Evolutionary conservation across 257 asterid genomes (phyloP).

Genomic region (Nyctanthes arbortristis): DNA sequence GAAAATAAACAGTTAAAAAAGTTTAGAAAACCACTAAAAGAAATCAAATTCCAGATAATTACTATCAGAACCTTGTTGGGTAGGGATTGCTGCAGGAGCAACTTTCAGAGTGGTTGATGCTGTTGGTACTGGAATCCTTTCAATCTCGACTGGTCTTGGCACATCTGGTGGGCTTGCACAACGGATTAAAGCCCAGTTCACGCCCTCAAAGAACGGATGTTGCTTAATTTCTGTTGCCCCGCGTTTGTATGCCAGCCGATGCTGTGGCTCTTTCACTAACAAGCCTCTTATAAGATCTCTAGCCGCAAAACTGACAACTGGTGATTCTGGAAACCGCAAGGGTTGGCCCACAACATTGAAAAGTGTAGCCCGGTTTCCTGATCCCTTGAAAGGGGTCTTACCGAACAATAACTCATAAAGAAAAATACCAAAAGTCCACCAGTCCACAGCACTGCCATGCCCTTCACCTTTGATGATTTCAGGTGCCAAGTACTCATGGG

Average conservation of each 20-base stretch:
- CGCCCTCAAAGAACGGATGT: slow-evolving; percentile 16
- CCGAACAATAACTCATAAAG: slow-evolving; percentile 61
- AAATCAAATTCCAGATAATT: slow-evolving; percentile 77
- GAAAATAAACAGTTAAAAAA: slow-evolving; percentile 22
- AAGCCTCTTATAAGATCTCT: no score
- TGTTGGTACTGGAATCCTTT: slow-evolving; percentile 42
- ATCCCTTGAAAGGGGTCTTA: slow-evolving; percentile 70
- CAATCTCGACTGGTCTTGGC: slow-evolving; percentile 48
- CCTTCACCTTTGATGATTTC: slow-evolving; percentile 69
- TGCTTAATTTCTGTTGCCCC: slow-evolving; percentile 20
- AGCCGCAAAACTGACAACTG: no score
- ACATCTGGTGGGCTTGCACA: slow-evolving; percentile 9
- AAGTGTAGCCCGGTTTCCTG: no score
- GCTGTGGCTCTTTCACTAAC: no score
- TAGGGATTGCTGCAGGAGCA: slow-evolving; percentile 34
- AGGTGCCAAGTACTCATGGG: no score
- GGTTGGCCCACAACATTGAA: slow-evolving; percentile 68
- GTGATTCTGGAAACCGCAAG: slow-evolving; percentile 59
- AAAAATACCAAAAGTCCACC: slow-evolving; percentile 74
- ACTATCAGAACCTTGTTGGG: slow-evolving; percentile 45
- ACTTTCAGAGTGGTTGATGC: slow-evolving; percentile 36
- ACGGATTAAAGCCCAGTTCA: slow-evolving; percentile 23
- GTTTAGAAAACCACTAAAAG: slow-evolving; percentile 42
- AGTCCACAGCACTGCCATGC: slow-evolving; percentile 74
- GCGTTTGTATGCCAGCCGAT: slow-evolving; percentile 64